Base-by-base conservation (phyloP, 1,139 yeast species). In the Hyphopichia pseudoburtonii region DNA sequence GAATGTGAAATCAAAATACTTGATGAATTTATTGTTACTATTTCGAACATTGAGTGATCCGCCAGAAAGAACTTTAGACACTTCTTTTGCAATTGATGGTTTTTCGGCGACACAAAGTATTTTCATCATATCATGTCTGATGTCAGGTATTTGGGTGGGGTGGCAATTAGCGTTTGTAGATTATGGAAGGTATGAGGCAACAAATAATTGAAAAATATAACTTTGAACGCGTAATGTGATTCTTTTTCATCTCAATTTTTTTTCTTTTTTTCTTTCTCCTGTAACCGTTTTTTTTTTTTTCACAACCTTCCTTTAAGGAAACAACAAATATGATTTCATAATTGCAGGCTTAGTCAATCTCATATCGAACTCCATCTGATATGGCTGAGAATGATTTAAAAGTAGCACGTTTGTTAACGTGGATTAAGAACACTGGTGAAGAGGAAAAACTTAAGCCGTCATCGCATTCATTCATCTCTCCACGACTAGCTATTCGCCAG, bases 61-160 rank as follows among this genome's bases (percentile, higher is more conserved):
- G 5, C 96, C 96, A 17, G 92, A 81, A 4, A 92, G 73, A 2
- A 83, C 81, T 23, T 63, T 57, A 0, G 96, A 78, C 11, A 94
- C 92, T 18, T 89, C 86, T 56, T 84, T 87, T 8, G 97, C 95
- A 36, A 94, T 92, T 2, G 96, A 86, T 39, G 95, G 95, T 63
- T 94, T 94, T 64, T 94, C 99, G 2, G 99, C 98, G 41, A 94
- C 97, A 62, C 97, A 92, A 38, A 94, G 76, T 5, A 94, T 78
- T 54, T 70, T 81, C 89, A 85, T 83, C n/a, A n/a, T 28, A 17
- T 26, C 7, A 12, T 23, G 12, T 23, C 9, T 23, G 9, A 23
- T 5, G 26, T n/a, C n/a, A n/a, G 23, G 7, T 21, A 10, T 21
- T 21, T 21, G 23, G 23, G 23, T 21, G 7, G 23, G 23, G 23